A percentile compares a stretch with the other conserved stretches of the same genome.
These are phyloP conservation scores for Ustilago loliicola DNA, from an alignment of 1,284 basidiomycete species.

Conservation along the genomic window DNA sequence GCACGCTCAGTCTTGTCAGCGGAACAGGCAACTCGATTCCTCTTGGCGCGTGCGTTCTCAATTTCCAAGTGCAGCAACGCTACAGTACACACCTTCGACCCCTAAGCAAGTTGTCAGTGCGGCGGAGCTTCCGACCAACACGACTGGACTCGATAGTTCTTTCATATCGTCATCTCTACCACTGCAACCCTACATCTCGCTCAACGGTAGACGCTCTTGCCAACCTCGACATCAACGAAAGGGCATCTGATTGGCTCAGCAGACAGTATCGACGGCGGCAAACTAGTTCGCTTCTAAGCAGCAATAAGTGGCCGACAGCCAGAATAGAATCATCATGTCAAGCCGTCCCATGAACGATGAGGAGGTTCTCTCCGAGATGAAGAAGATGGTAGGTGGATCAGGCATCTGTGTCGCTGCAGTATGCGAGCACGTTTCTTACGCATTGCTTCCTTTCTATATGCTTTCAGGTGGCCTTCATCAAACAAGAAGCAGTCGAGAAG, in stretches of 20 bases:
- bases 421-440: background rate
- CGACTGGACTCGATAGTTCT: too few relatives aligned
- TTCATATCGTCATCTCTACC: background rate
- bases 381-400: slow-evolving; percentile 84
- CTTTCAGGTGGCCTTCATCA: slow-evolving; percentile 67
- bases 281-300: background rate
- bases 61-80: background rate
- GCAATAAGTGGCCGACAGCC: background rate
- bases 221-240: background rate
- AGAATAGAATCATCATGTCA: slow-evolving; percentile 57
- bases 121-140: background rate
- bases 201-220: background rate
- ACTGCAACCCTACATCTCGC: background rate
- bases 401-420: background rate
- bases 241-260: background rate
- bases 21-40: background rate
- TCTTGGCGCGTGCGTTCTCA: slow-evolving; percentile 40
- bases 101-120: background rate
- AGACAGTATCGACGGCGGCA: background rate
- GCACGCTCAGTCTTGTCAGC: slow-evolving; percentile 7
- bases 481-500: slow-evolving; percentile 70
- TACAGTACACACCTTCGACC: background rate
- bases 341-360: slow-evolving; percentile 86
- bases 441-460: background rate
- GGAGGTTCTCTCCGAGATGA: slow-evolving; percentile 96